phyloP scores from a whole-genome alignment of 306 rosid genomes.

The Benincasa hispida region DNA sequence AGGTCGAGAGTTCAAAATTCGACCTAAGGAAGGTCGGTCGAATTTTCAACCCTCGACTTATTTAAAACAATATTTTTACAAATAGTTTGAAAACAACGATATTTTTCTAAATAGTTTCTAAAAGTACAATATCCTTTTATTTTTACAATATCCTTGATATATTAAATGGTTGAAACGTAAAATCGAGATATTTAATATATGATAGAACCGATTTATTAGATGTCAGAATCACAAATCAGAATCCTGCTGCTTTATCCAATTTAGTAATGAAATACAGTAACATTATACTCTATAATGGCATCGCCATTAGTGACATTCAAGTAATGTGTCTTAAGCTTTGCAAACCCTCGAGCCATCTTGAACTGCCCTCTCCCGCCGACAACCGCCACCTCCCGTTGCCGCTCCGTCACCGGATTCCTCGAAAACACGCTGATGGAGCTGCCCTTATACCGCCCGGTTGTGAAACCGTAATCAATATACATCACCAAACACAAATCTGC shows the following conservation, averaged over 20 bases:
- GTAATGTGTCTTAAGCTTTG: slow-evolving; percentile 2
- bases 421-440: slow-evolving; percentile 32
- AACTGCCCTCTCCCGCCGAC: slow-evolving; percentile 41
- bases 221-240: background rate
- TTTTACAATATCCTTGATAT: too few relatives aligned
- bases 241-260: background rate
- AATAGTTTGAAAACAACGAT: too few relatives aligned
- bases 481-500: slow-evolving; percentile 6
- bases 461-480: slow-evolving; percentile 25
- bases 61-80: too few relatives aligned
- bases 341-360: slow-evolving; percentile 25
- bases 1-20: too few relatives aligned
- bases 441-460: slow-evolving; percentile 17
- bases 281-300: slow-evolving; percentile 25
- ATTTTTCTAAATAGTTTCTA: too few relatives aligned
- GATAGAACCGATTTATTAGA: background rate
- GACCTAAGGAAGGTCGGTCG: too few relatives aligned
- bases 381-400: slow-evolving; percentile 22
- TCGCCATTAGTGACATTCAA: slow-evolving; percentile 15
- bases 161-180: too few relatives aligned
- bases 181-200: too few relatives aligned
- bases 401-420: slow-evolving; percentile 29
- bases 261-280: slow-evolving; percentile 25
- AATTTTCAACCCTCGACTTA: too few relatives aligned
- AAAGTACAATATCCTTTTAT: too few relatives aligned